Evolutionary conservation across 2,329 filamentous ascomycete genomes (phyloP).

Genomic region (Claviceps pusilla): DNA sequence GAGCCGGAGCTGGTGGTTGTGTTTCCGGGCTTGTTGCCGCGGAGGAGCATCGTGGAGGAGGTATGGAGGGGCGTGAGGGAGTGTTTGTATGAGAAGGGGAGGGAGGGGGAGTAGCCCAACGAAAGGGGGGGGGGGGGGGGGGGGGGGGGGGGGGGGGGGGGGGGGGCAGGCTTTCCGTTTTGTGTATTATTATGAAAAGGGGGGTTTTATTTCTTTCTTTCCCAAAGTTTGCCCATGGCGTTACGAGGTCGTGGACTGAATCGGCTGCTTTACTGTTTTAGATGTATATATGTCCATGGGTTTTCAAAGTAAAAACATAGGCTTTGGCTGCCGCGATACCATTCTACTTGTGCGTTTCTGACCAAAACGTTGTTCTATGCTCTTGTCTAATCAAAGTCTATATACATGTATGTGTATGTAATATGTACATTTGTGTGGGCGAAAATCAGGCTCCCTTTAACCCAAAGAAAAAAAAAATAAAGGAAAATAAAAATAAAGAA

Average conservation of each 20-base stretch:
- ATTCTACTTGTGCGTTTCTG: too few species aligned
- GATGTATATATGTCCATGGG: too few species aligned
- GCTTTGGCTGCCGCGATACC: too few species aligned
- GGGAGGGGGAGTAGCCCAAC: constrained; percentile 7
- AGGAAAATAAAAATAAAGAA: neutral
- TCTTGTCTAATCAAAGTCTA: constrained; percentile 5
- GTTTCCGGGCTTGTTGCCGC: constrained; percentile 68
- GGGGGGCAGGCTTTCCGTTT: too few species aligned
- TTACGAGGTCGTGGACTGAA: too few species aligned
- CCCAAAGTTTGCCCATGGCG: too few species aligned
- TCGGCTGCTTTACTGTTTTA: too few species aligned
- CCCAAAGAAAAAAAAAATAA: too few species aligned
- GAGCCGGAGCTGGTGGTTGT: constrained; percentile 88
- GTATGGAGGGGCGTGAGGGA: constrained; percentile 79
- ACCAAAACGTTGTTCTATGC: neutral
- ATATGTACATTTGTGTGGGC: too few species aligned
- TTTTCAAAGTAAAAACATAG: neutral
- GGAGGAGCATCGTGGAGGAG: constrained; percentile 59
- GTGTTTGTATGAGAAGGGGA: constrained; percentile 53
- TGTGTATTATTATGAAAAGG: too few species aligned
- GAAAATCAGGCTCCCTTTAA: too few species aligned
- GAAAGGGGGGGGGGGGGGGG: too few species aligned
- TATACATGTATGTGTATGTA: neutral
- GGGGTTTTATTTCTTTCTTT: neutral
- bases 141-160: constrained; percentile 10